phyloP scores from a whole-genome alignment of 371 early-diverging fungal species.

The Actinomortierella ambigua region DNA sequence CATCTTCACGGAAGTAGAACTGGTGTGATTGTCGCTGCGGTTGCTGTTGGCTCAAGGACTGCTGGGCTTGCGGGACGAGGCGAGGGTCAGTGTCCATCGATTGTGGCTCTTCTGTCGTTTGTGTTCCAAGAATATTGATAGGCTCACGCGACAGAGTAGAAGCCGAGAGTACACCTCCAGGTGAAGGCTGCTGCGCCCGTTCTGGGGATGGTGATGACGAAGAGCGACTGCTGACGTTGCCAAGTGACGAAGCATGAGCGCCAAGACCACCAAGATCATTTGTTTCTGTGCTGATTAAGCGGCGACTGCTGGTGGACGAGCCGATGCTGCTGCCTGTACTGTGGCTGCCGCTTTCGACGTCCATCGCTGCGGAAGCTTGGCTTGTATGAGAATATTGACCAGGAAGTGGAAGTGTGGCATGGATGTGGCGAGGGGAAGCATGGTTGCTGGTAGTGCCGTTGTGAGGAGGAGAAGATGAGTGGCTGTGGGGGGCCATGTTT shows the following conservation, averaged over 20 bases:
- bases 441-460: background rate
- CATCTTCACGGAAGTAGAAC: slow-evolving; percentile 77
- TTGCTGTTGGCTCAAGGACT: slow-evolving; percentile 11
- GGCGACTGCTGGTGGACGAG: too few species aligned
- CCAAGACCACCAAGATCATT: too few species aligned
- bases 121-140: too few species aligned
- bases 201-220: slow-evolving; percentile 5
- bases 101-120: too few species aligned
- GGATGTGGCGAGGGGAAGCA: slow-evolving; percentile 15
- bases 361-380: slow-evolving; percentile 11
- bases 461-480: too few species aligned
- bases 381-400: slow-evolving; percentile 10
- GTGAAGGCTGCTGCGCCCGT: slow-evolving; percentile 2
- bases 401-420: slow-evolving; percentile 8
- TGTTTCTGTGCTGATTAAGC: too few species aligned
- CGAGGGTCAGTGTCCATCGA: too few species aligned
- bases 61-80: background rate
- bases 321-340: too few species aligned
- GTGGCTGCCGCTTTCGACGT: background rate
- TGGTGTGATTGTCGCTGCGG: slow-evolving; percentile 23
- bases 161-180: slow-evolving; percentile 1
- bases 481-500: too few species aligned
- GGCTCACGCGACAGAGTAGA: slow-evolving; percentile 6
- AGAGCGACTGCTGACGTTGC: background rate
- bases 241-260: too few species aligned